A percentile compares a stretch with the other conserved stretches of the same genome.
These are phyloP conservation scores for Hyaloscypha variabilis DNA, from an alignment of 495 filamentous ascomycete species.

Conservation along the genomic window DNA sequence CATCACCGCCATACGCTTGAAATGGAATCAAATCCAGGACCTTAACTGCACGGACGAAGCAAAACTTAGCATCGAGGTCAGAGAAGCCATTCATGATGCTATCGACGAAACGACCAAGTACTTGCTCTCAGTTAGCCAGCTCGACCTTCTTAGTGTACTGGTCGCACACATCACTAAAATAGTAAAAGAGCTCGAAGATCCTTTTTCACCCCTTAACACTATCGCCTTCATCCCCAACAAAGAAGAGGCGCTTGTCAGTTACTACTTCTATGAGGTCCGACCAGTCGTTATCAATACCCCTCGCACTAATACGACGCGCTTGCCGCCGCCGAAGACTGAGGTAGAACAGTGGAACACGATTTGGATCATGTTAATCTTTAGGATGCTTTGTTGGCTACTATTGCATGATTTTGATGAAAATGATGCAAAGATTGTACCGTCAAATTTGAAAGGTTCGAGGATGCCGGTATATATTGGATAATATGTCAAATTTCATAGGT, in stretches of 20 bases:
- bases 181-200: conserved; percentile 25
- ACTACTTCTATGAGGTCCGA: conserved; percentile 44
- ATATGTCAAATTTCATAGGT: neutral
- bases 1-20: conserved; percentile 16
- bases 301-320: too few species aligned
- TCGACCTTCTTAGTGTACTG: conserved; percentile 25
- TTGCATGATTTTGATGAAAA: conserved; percentile 53
- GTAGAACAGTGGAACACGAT: conserved; percentile 32
- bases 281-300: conserved; percentile 38
- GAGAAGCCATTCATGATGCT: conserved; percentile 41
- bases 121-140: conserved; percentile 28
- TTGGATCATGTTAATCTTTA: conserved; percentile 49
- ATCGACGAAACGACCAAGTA: conserved; percentile 37
- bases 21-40: conserved; percentile 19
- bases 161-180: conserved; percentile 30
- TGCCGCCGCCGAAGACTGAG: conserved; percentile 8
- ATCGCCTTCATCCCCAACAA: conserved; percentile 42
- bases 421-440: conserved; percentile 48
- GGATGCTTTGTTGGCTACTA: conserved; percentile 55
- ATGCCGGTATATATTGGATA: conserved; percentile 49
- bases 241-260: conserved; percentile 42
- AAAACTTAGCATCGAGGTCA: conserved; percentile 30
- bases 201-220: conserved; percentile 28
- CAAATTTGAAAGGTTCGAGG: conserved; percentile 46
- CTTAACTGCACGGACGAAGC: conserved; percentile 25